A percentile compares a stretch with the other conserved stretches of the same genome.
Evolutionary conservation across 2,329 filamentous ascomycete genomes (phyloP).

Genomic region (Aspergillus transmontanensis): DNA sequence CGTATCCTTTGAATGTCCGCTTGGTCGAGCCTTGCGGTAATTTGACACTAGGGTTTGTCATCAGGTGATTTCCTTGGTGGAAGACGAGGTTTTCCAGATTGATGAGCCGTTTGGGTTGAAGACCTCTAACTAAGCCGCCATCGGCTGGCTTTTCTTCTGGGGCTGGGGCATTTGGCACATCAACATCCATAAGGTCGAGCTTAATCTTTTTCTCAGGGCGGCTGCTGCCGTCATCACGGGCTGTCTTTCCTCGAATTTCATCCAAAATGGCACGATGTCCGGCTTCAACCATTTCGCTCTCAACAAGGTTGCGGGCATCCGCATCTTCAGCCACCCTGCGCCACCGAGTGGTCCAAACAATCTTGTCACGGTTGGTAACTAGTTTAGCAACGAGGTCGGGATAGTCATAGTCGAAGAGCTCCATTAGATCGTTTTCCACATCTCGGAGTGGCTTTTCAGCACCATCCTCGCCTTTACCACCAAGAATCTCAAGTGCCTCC

Average conservation of each 20-base stretch:
- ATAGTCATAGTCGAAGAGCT: conserved; percentile 95
- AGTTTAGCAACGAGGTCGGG: conserved; percentile 90
- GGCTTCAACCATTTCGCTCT: conserved; percentile 88
- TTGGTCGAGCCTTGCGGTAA: conserved; percentile 94
- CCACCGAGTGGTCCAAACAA: conserved; percentile 92
- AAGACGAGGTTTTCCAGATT: conserved; percentile 96
- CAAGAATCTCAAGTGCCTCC: conserved; percentile 78
- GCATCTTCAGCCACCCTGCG: conserved; percentile 79
- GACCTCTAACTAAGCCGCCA: conserved; percentile 73
- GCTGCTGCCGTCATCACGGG: conserved; percentile 58
- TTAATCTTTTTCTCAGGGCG: conserved; percentile 82
- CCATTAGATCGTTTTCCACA: conserved; percentile 98
- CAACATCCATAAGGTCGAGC: conserved; percentile 81
- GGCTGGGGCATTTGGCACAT: conserved; percentile 65
- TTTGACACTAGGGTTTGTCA: conserved; percentile 97
- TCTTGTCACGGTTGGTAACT: conserved; percentile 87
- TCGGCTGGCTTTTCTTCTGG: conserved; percentile 60
- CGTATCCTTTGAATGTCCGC: conserved; percentile 94
- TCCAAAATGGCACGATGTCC: conserved; percentile 85
- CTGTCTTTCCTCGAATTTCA: conserved; percentile 74
- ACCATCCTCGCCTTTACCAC: conserved; percentile 71
- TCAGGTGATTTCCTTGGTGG: conserved; percentile 96
- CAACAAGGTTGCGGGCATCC: conserved; percentile 71
- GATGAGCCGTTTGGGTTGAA: conserved; percentile 84
- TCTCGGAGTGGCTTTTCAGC: conserved; percentile 86